These are phyloP conservation scores for Flaveria sonorensis DNA, from an alignment of 129 eudicot genomes.

Conservation along the genomic window DNA sequence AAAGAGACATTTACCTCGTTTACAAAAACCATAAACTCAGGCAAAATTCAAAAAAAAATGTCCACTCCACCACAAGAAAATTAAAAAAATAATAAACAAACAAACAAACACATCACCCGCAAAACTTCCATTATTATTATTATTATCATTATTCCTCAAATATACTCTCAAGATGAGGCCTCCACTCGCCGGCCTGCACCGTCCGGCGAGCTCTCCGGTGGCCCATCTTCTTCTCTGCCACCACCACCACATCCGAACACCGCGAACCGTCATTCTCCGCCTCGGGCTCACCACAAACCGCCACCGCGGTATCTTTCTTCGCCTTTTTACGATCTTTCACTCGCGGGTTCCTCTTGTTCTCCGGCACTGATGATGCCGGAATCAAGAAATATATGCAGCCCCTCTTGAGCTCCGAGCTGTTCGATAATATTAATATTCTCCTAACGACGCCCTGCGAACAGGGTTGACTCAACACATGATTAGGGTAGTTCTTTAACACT, in stretches of 20 bases:
- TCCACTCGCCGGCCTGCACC: slow-evolving; percentile 53
- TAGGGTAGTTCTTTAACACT: slow-evolving; percentile 71
- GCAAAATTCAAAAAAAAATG: slow-evolving; percentile 30
- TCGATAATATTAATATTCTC: slow-evolving; percentile 63
- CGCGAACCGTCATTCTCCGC: neutral
- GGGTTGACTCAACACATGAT: slow-evolving; percentile 75
- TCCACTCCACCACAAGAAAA: slow-evolving; percentile 41
- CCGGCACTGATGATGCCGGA: slow-evolving; percentile 71
- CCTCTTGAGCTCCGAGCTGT: slow-evolving; percentile 73
- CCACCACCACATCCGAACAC: slow-evolving; percentile 29
- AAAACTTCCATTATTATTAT: neutral
- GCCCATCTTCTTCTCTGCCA: slow-evolving; percentile 30
- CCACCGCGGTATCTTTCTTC: slow-evolving; percentile 25
- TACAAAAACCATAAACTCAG: slow-evolving; percentile 42
- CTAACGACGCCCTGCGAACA: slow-evolving; percentile 65
- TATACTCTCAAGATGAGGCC: slow-evolving; percentile 76
- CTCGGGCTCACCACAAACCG: neutral
- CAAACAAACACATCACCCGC: neutral
- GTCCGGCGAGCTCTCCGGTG: slow-evolving; percentile 62
- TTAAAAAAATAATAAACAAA: slow-evolving; percentile 15
- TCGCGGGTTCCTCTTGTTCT: slow-evolving; percentile 44
- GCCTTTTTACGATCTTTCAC: slow-evolving; percentile 24
- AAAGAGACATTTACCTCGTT: slow-evolving; percentile 45
- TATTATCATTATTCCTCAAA: slow-evolving; percentile 51
- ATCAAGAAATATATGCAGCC: slow-evolving; percentile 82